Base-by-base conservation (phyloP, 2,329 filamentous ascomycete genomes). In the Verticillium nubilum region DNA sequence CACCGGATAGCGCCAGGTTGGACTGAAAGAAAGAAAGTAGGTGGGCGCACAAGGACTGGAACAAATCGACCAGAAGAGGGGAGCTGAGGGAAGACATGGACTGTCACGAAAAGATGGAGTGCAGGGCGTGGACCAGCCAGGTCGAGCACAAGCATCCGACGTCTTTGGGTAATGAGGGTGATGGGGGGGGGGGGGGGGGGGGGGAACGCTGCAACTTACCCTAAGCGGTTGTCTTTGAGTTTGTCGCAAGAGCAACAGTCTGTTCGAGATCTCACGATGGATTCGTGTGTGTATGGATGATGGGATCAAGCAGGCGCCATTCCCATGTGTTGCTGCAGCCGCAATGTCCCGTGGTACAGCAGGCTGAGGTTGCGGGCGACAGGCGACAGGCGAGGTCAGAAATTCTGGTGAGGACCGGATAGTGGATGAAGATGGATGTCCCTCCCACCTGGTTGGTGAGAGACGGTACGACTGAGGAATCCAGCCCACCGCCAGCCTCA, bases 301-400 rank as follows among this genome's bases (percentile, higher is more conserved):
- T 58, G 58, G 58, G 60, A 53, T 63, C 61, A 63, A 58, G 62
- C 55, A 33, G 54, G 58, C 60, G 60, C 47, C 60, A 63, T 63
- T 58, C 60, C 61, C 58, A 12, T 47, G 19, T 10, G n/a, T 23
- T 47, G 19, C 42, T 23, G 42, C 42, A 25, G 61, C 58, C 54
- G 58, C 58, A 62, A 63, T 60, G 58, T 62, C 60, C 37, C 60
- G 61, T 58, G 61, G 58, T 60, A 63, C 61, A 58, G 59, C 61
- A 57, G 58, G 58, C 61, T 63, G 61, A 60, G 60, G 60, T 61
- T 58, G 61, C 55, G 54, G 42, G 61, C 58, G 54, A 47, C 42
- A 54, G 42, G 61, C 58, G 54, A 47, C 42, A 47, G 42, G 19
- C 42, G 50, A 56, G 55, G 58, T 60, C 58, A 58, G 54, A 62